Evolutionary conservation across 1,284 basidiomycete species (phyloP), one percentile per base, ranked within the genome.

Genomic region (Ganoderma leucocontextum): DNA sequence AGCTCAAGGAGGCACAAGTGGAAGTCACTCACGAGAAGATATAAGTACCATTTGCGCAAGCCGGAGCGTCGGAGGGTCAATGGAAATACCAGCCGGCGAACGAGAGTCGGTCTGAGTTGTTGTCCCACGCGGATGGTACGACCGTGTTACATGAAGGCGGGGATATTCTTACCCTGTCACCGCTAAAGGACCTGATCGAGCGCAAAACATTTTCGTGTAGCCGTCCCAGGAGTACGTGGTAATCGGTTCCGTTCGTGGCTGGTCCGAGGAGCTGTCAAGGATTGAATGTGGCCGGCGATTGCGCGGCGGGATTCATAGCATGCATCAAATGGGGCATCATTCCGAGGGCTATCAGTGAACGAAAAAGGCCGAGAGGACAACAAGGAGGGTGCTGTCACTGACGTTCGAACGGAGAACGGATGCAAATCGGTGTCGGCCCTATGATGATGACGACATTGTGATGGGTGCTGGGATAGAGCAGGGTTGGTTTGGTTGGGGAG

Each of bases 41-140:
- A 58, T 58, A 58, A 58, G 55, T 58, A 58, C 55, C 33, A 58
- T n/a, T n/a, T 17, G 7, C 19, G 55, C 15, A 57, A 36, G 8
- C 35, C 33, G 35, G 17, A 10, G 55, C 9, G 7, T 19, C 55
- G 47, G 47, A 58, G 55, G 53, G 19, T 36, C 55, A 22, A 58
- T 22, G 35, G 33, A n/a, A 38, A 38, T 38, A 38, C 35, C 29
- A 35, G 52, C 6, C 52, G 29, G 52, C 17, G 29, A 5, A 55
- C 25, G 33, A 55, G 29, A 29, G 29, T 55, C 59, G 39, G 52
- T 17, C 12, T 25, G 49, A 35, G 42, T n/a, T 15, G 33, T 41
- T 25, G 47, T 64, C 39, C 49, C 55, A 42, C 55, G 63, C 52
- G 55, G 44, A n/a, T 25, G 61, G 63, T 22, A 25, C 55, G 33